phyloP scores from a whole-genome alignment of 2,329 filamentous ascomycete species.

The Fusarium xyrophilum region DNA sequence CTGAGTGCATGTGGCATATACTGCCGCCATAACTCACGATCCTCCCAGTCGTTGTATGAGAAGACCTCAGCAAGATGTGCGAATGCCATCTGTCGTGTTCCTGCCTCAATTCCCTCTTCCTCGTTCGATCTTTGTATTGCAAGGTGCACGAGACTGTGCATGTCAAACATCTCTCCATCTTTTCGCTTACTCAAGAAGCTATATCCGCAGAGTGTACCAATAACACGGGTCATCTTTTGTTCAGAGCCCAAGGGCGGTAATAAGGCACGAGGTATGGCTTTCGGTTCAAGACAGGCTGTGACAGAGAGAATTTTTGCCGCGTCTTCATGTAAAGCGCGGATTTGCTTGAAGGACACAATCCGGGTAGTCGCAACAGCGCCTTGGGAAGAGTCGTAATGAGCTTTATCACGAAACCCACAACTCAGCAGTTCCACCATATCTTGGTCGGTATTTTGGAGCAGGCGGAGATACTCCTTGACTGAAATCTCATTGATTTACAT shows the following conservation, averaged over 20 bases:
- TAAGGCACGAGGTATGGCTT: constrained; percentile 48
- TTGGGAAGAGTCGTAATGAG: constrained; percentile 41
- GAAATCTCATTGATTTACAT: constrained; percentile 43
- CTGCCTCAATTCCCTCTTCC: background rate
- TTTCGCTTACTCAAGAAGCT: constrained; percentile 42
- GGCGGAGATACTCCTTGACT: constrained; percentile 44
- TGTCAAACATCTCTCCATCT: constrained; percentile 43
- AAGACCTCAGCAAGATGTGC: background rate
- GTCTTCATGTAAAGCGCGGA: constrained; percentile 34
- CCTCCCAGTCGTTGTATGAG: background rate
- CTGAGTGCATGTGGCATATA: constrained; percentile 1
- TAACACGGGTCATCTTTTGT: constrained; percentile 34
- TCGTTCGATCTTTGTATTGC: constrained; percentile 41
- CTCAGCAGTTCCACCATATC: constrained; percentile 26
- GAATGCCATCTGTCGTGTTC: background rate
- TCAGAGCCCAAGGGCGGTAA: constrained; percentile 31
- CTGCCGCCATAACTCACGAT: background rate
- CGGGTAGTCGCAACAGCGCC: constrained; percentile 50
- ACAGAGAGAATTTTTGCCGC: constrained; percentile 50
- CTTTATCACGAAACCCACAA: constrained; percentile 45
- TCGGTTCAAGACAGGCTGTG: constrained; percentile 50
- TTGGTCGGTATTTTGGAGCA: constrained; percentile 44
- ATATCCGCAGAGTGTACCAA: constrained; percentile 46
- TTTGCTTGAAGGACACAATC: constrained; percentile 51
- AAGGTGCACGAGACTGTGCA: constrained; percentile 49